phyloP scores from a whole-genome alignment of 176 grass and related monocot genomes.

The Musa schizocarpa region DNA sequence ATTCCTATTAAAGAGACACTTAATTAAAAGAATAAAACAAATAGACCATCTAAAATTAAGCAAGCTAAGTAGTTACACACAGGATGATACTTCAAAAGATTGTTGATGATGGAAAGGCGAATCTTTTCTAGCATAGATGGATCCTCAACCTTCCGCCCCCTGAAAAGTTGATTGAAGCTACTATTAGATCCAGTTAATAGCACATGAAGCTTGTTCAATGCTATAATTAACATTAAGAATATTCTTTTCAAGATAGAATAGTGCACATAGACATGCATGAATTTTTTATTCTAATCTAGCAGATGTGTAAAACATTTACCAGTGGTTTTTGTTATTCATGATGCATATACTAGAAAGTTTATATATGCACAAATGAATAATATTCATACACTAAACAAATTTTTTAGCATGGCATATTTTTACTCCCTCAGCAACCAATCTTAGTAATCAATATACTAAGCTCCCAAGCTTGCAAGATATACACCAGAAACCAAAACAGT shows the following conservation, averaged over 20 bases:
- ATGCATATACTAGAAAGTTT: no score
- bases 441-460: no score
- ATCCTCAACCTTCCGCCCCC: conserved; percentile 89
- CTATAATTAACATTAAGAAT: neutral
- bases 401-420: no score
- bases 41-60: conserved; percentile 3
- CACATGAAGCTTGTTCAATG: neutral
- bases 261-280: neutral
- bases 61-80: conserved; percentile 40
- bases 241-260: neutral
- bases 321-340: no score
- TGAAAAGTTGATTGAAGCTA: conserved; percentile 8
- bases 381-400: no score
- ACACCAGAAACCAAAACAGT: no score
- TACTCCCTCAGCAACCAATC: no score
- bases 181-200: neutral
- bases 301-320: no score
- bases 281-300: neutral
- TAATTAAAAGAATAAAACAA: neutral
- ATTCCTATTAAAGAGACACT: conserved; percentile 46
- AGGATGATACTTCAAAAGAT: conserved; percentile 93
- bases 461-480: no score
- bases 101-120: conserved; percentile 91
- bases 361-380: no score
- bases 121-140: conserved; percentile 89